Base-by-base conservation (phyloP, 2,329 filamentous ascomycete genomes). In the Calonectria hawksworthii region DNA sequence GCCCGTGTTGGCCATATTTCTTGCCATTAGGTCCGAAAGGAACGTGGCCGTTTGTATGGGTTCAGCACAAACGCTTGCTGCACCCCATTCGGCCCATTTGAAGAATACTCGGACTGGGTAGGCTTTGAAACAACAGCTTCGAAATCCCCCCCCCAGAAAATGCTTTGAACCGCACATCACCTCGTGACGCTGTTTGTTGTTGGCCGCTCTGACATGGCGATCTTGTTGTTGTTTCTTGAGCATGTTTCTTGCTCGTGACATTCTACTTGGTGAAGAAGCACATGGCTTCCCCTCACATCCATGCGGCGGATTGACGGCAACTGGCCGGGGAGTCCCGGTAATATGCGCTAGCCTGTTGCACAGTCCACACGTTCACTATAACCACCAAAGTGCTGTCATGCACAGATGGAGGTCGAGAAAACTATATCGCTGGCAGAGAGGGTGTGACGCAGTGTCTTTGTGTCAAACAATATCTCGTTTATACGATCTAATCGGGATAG, bases 291-390 rank as follows among this genome's bases (percentile, higher is more conserved):
- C 36, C 56, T 21, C 56, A 16, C 5, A 41, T 21, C 56, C 56
- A 63, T 61, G 56, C 56, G 38, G 13, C 34, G 34, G 56, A 41
- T 63, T 63, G 56, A 44, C 56, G 56, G 34, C 56, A 21, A 4
- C 23, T 26, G 26, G 56, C 56, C 34, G 34, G 56, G 56, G 56
- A 28, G 14, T 44, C 56, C 56, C 36, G 23, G 34, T 34, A 18
- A 11, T 26, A 26, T 41, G 14, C 56, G 23, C 34, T 41, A 18
- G 23, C 21, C 34, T 16, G 56, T 63, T 63, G 56, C 56, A 63
- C 56, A 63, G 56, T 63, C 56, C 56, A 63, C 32, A 63, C n/a
- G 56, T 63, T 63, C 56, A 28, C 23, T 41, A 41, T 41, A 6
- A 6, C 26, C 34, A 47, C 44, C 44, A 41, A 28, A 34, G 23